Base-by-base conservation (phyloP, 306 rosid genomes). In the Cajanus cajan region DNA sequence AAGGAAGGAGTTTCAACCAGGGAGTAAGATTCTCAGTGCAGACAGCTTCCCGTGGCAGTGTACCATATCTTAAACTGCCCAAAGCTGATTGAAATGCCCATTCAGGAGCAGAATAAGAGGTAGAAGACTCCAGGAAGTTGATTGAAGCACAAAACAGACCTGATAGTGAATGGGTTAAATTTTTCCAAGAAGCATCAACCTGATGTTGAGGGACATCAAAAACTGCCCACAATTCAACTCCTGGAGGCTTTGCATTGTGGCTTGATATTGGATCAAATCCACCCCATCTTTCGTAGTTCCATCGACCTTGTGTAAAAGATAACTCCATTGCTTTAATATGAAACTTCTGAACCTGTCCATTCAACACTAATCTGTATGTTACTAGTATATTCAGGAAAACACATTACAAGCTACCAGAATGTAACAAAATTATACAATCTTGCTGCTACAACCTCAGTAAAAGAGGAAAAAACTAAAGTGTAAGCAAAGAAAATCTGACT, bases 11-110 rank as follows among this genome's bases (percentile, higher is more conserved):
- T 87, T 95, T 93, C 79, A 95, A 85, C 99, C 97, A 93, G 4
- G 99, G 99, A 71, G 99, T 95, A 54, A 93, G 90, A 71, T 95
- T 95, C 86, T 95, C 97, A 24, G 99, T 93, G 86, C 99, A 93
- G 82, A 95, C 94, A 87, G 99, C 98, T 82, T 95, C 99, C 45
- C 97, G 96, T 16, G 99, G 99, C 84, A 95, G 74, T 37, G 97
- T 82, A 50, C 98, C 99, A 82, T 95, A 93, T 78, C 96, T 89
- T 82, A 93, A 81, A 82, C 85, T 78, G 33, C 95, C 97, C 43
- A 91, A 82, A 14, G 86, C 89, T 25, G 87, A 83, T 34, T 74
- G 90, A 79, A 84, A 89, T 67, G 84, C 83, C 96, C 92, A 93
- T 71, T 91, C 74, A 57, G 98, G 97, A 65, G 97, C 83, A 78